These are phyloP conservation scores for Cladophialophora carrionii DNA, from an alignment of 2,329 filamentous ascomycete species.

Conservation along the genomic window DNA sequence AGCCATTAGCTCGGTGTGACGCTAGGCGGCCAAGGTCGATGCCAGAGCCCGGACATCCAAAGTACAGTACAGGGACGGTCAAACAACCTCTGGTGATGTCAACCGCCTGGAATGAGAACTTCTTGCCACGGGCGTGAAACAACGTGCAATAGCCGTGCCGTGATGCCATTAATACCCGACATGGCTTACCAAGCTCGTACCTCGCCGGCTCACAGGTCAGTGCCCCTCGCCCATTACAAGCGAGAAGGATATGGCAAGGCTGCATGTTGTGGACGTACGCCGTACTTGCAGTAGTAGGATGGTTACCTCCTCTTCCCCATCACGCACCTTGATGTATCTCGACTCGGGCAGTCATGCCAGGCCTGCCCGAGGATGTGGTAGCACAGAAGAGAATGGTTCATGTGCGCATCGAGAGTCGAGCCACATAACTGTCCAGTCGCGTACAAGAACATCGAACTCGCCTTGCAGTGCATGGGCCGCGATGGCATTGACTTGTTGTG, in stretches of 20 bases:
- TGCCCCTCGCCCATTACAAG: background rate
- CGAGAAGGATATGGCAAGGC: background rate
- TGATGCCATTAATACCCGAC: background rate
- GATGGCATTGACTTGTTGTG: background rate
- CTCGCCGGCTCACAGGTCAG: background rate
- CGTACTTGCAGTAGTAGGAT: background rate
- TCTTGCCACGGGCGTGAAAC: background rate
- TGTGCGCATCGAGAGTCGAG: too few species aligned
- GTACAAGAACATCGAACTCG: background rate
- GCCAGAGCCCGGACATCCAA: background rate
- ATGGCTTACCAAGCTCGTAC: background rate
- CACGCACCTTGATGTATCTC: background rate
- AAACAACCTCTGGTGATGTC: background rate
- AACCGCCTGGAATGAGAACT: background rate
- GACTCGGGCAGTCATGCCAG: background rate
- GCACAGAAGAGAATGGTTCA: too few species aligned
- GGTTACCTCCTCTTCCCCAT: background rate
- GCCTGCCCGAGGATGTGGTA: too few species aligned
- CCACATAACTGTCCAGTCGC: too few species aligned
- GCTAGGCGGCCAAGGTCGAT: too few species aligned
- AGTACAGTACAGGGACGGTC: too few species aligned
- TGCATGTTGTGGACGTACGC: background rate
- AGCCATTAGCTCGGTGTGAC: background rate
- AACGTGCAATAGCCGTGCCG: background rate
- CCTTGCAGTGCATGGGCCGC: background rate